Conservation (phyloP, 2,329 filamentous ascomycete species). For the Aspergillus pseudoterreus region DNA sequence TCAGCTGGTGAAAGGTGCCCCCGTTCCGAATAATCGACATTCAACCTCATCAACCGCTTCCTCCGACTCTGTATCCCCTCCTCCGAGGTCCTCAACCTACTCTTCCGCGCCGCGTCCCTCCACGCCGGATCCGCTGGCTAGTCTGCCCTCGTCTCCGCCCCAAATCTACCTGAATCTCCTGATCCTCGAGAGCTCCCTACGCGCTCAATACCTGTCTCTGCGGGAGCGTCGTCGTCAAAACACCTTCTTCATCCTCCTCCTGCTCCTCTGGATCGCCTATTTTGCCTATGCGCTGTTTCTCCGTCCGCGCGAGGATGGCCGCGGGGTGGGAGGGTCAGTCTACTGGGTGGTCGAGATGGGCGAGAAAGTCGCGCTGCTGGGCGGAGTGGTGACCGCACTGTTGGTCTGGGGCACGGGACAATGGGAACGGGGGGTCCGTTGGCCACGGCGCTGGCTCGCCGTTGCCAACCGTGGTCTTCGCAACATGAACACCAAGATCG, state of each 20-base stretch:
- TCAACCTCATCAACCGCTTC: slow-evolving; percentile 31
- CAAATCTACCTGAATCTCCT: slow-evolving; percentile 98
- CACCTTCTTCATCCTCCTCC: slow-evolving; percentile 80
- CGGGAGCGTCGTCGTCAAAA: slow-evolving; percentile 86
- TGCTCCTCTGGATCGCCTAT: slow-evolving; percentile 74
- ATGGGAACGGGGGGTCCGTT: slow-evolving; percentile 91
- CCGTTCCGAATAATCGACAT: slow-evolving; percentile 53
- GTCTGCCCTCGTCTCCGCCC: slow-evolving; percentile 82
- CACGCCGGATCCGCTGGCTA: slow-evolving; percentile 67
- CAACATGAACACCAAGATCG: slow-evolving; percentile 93
- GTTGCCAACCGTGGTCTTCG: slow-evolving; percentile 86
- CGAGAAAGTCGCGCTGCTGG: slow-evolving; percentile 88
- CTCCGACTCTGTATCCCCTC: slow-evolving; percentile 22
- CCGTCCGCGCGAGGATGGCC: slow-evolving; percentile 91
- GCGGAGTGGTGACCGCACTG: slow-evolving; percentile 79
- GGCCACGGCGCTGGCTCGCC: slow-evolving; percentile 87
- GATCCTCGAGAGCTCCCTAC: slow-evolving; percentile 90
- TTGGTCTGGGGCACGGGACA: slow-evolving; percentile 93
- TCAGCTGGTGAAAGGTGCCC: slow-evolving; percentile 87
- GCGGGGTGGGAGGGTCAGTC: slow-evolving; percentile 83
- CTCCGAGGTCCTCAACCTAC: slow-evolving; percentile 27
- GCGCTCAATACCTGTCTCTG: slow-evolving; percentile 87
- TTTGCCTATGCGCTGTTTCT: slow-evolving; percentile 91
- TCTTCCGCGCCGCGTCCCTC: slow-evolving; percentile 44
- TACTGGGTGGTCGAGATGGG: slow-evolving; percentile 94